Percentiles rank a stretch among this genome's conserved stretches.
Evolutionary conservation across 768 basidiomycete genomes (phyloP).

Genomic region (Filobasidium floriforme): DNA sequence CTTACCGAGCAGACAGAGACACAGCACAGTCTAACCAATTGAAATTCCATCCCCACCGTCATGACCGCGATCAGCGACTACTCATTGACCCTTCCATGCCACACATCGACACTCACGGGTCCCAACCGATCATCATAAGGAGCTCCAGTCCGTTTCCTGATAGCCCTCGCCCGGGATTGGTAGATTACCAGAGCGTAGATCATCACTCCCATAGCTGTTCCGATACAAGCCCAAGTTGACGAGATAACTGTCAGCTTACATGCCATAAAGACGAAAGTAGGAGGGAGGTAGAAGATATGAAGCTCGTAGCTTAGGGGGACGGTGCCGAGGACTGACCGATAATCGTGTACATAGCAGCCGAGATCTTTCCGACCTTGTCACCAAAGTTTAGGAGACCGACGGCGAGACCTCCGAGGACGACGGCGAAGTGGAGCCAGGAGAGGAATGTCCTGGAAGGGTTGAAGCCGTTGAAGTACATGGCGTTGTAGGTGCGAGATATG

Average conservation of each 20-base stretch:
- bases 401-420: slow-evolving; percentile 90
- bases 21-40: slow-evolving; percentile 30
- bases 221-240: slow-evolving; percentile 14
- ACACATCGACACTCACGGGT: slow-evolving; percentile 60
- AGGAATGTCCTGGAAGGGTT: slow-evolving; percentile 59
- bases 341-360: slow-evolving; percentile 89
- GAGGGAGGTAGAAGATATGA: not conserved
- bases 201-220: slow-evolving; percentile 97
- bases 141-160: slow-evolving; percentile 79
- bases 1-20: slow-evolving; percentile 34
- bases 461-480: not conserved
- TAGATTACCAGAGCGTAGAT: slow-evolving; percentile 89
- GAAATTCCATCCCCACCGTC: too few species aligned
- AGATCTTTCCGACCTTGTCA: slow-evolving; percentile 91
- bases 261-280: slow-evolving; percentile 12
- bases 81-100: too few species aligned
- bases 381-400: slow-evolving; percentile 97
- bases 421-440: slow-evolving; percentile 97
- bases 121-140: slow-evolving; percentile 95
- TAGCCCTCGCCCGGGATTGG: slow-evolving; percentile 91
- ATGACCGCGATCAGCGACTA: too few species aligned
- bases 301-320: not conserved
- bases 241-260: slow-evolving; percentile 8
- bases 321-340: slow-evolving; percentile 60
- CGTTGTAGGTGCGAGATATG: not conserved